phyloP scores from a whole-genome alignment of 805 yeast species.

The Candida quercuum region DNA sequence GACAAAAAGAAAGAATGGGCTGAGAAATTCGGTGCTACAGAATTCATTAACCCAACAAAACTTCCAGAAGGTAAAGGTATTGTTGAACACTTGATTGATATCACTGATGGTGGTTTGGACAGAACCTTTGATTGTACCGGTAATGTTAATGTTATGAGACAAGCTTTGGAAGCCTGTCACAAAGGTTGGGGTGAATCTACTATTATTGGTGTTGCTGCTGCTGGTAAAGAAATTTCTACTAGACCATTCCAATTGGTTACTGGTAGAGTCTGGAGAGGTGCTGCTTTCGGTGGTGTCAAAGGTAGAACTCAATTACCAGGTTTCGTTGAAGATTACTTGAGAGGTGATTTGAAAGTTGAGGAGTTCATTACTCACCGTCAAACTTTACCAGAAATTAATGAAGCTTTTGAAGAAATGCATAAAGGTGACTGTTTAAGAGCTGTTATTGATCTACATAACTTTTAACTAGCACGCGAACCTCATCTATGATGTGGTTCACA shows the following conservation, averaged over 20 bases:
- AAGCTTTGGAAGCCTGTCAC: slow-evolving; percentile 95
- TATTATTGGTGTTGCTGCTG: slow-evolving; percentile 97
- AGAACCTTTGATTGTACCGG: slow-evolving; percentile 98
- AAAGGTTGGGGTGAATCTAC: slow-evolving; percentile 98
- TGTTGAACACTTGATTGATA: slow-evolving; percentile 76
- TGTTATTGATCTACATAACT: slow-evolving; percentile 48
- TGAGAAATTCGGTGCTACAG: slow-evolving; percentile 87
- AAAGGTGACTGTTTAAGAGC: slow-evolving; percentile 92
- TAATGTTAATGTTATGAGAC: slow-evolving; percentile 90
- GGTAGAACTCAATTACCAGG: slow-evolving; percentile 95
- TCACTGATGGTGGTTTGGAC: slow-evolving; percentile 97
- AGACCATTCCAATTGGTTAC: slow-evolving; percentile 99
- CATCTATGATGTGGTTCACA: background rate
- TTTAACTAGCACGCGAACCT: slow-evolving; percentile 4
- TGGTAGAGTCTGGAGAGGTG: slow-evolving; percentile 98
- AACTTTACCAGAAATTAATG: slow-evolving; percentile 69
- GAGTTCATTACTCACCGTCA: slow-evolving; percentile 94
- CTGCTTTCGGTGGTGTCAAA: slow-evolving; percentile 99
- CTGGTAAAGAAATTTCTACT: slow-evolving; percentile 93
- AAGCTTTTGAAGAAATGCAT: slow-evolving; percentile 94
- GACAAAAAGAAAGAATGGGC: slow-evolving; percentile 85
- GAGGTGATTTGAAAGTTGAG: slow-evolving; percentile 80
- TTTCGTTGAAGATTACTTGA: slow-evolving; percentile 78
- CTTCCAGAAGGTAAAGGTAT: slow-evolving; percentile 69
- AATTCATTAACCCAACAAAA: slow-evolving; percentile 81